Base-by-base conservation (phyloP, 495 filamentous ascomycete genomes). In the Xylaria telfairii region DNA sequence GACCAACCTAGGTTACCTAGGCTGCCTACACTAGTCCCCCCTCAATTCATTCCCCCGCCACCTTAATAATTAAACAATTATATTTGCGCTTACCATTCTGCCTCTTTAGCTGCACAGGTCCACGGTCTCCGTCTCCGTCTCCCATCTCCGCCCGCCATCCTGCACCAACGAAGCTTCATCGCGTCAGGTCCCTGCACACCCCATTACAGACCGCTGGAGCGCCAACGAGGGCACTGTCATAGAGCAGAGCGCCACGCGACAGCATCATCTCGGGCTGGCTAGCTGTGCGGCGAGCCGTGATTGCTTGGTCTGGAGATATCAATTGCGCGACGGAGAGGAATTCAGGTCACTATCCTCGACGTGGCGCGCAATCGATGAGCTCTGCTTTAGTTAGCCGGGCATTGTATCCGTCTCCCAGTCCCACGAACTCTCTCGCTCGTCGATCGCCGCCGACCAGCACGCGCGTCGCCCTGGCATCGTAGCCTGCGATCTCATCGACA, bases 191-290 rank as follows among this genome's bases (percentile, higher is more conserved):
- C 56, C 32, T 19, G 30, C 17, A 46, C 44, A 37, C 30, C 30
- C 32, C 56, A 34, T 34, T 32, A 28, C 21, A 62, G 34, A 28
- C 34, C 59, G 21, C 56, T 17, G 12, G 7, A 19, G 2, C 34
- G 2, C 21, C 57, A 26, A 26, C 57, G 39, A 67, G 24, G 42
- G 19, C 30, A 21, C 24, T 41, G n/a, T 59, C 12, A 17, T 21
- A 17, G 39, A 59, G 53, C 66, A 60, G 39, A 60, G 24, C 54
- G 49, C 53, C 54, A 60, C 53, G 66, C 66, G 66, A 69, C 41
- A 47, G 47, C 53, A 53, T 67, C 64, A 49, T 3, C 8, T 34
- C 21, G 21, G 39, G n/a, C 21, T 51, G 34, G 24, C 42, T 57
- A 51, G 49, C 51, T 49, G 47, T 30, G 53, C 21, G 49, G 30